A percentile compares a stretch with the other conserved stretches of the same genome.
phyloP scores from a whole-genome alignment of 176 grass and related monocot species.

The Oryza rufipogon region DNA sequence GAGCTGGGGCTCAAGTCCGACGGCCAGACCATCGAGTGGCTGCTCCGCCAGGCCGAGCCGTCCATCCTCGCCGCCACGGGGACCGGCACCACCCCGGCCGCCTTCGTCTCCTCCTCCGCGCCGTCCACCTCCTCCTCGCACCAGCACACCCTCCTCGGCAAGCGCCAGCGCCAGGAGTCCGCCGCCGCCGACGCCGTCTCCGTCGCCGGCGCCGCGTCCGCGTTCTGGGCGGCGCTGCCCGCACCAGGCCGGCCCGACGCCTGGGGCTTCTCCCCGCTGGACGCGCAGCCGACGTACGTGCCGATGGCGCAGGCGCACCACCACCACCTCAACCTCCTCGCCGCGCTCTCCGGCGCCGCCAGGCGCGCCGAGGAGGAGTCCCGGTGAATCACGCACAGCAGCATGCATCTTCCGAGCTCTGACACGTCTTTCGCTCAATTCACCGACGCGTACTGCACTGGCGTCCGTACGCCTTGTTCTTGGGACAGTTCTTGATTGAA shows the following conservation, averaged over 20 bases:
- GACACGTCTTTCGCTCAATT: conserved; percentile 1
- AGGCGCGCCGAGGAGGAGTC: conserved; percentile 52
- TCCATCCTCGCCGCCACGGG: conserved; percentile 95
- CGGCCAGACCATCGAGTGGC: conserved; percentile 96
- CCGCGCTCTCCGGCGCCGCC: conserved; percentile 57
- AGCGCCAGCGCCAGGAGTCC: conserved; percentile 45
- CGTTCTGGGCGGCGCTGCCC: conserved; percentile 54
- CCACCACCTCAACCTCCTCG: conserved; percentile 76
- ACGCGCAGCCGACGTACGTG: conserved; percentile 55
- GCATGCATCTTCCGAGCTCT: neutral
- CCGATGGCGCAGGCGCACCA: conserved; percentile 65
- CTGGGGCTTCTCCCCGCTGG: conserved; percentile 58
- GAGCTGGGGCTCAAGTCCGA: conserved; percentile 97
- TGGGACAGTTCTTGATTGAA: conserved; percentile 7
- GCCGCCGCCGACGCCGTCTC: neutral
- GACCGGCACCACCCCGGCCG: conserved; percentile 71
- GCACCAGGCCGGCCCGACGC: conserved; percentile 32
- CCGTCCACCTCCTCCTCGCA: conserved; percentile 44
- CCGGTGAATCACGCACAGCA: conserved; percentile 38
- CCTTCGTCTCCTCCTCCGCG: conserved; percentile 65
- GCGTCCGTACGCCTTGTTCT: neutral
- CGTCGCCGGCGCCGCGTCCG: neutral
- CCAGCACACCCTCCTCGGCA: conserved; percentile 49
- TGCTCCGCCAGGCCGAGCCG: conserved; percentile 93
- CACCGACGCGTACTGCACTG: conserved; percentile 2